Conservation (phyloP, 2,329 filamentous ascomycete genomes). For the Blumeriella jaapii region DNA sequence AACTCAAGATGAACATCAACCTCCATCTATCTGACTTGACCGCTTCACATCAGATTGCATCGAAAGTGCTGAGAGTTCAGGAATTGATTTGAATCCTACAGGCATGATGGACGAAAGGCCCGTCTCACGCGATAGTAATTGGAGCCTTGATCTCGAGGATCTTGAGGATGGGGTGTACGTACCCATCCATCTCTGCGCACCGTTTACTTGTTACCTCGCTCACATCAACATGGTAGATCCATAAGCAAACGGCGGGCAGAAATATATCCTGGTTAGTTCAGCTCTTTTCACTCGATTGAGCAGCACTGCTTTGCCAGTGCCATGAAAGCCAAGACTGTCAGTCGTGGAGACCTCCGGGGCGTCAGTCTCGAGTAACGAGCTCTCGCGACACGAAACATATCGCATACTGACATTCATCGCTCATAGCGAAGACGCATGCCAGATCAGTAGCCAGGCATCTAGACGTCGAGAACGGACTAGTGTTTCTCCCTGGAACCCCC, state of each 20-base stretch:
- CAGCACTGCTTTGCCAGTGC: no score
- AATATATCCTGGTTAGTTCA: conserved; percentile 1
- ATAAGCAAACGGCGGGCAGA: conserved; percentile 5
- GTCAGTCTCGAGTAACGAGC: no score
- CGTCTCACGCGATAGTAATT: conserved; percentile 7
- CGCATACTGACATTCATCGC: neutral
- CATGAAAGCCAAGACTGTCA: no score
- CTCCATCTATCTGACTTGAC: no score
- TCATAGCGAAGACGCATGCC: conserved; percentile 38
- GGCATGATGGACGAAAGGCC: conserved; percentile 4
- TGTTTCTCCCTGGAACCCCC: conserved; percentile 43
- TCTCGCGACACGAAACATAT: neutral
- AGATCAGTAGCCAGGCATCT: conserved; percentile 34
- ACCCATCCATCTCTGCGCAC: neutral
- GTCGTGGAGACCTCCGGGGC: no score
- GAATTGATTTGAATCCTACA: neutral
- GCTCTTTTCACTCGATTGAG: neutral
- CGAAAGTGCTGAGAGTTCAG: no score
- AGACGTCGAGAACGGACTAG: conserved; percentile 34
- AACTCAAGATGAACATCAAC: no score
- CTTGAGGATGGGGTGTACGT: conserved; percentile 8
- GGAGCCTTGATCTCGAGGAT: conserved; percentile 14
- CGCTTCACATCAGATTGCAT: no score
- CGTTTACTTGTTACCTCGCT: neutral
- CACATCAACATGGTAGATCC: neutral